Evolutionary conservation across 2,329 filamentous ascomycete species (phyloP).

Genomic region (Venturia carpophila): DNA sequence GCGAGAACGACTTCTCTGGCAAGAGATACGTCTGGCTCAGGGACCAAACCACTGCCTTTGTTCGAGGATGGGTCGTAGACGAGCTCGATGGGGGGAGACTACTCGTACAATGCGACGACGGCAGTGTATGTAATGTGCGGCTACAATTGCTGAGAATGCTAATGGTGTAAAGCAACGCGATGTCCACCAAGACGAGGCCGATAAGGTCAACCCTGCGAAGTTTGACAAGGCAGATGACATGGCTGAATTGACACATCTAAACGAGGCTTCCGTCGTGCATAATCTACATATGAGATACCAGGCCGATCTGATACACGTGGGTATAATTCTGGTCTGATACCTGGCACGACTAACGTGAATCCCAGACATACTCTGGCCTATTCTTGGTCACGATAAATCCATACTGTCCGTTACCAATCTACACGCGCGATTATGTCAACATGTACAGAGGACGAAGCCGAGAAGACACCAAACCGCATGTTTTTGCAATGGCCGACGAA

Average conservation of each 20-base stretch:
- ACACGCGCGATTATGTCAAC: constrained; percentile 92
- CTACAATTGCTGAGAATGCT: constrained; percentile 20
- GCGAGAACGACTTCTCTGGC: constrained; percentile 97
- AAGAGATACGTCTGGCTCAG: constrained; percentile 98
- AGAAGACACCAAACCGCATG: constrained; percentile 94
- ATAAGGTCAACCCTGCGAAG: constrained; percentile 98
- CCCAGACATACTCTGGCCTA: constrained; percentile 78
- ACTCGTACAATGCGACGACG: constrained; percentile 88
- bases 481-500: constrained; percentile 95
- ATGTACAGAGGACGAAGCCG: constrained; percentile 91
- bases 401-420: constrained; percentile 90
- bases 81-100: constrained; percentile 63
- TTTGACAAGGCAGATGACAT: constrained; percentile 99
- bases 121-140: constrained; percentile 43
- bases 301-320: constrained; percentile 79
- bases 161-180: constrained; percentile 58
- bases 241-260: constrained; percentile 95
- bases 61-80: constrained; percentile 86
- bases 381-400: constrained; percentile 97
- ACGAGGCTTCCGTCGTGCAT: constrained; percentile 95
- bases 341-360: constrained; percentile 30
- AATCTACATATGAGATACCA: constrained; percentile 94
- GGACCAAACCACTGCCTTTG: constrained; percentile 78
- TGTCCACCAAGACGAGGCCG: constrained; percentile 76
- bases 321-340: constrained; percentile 24